Base-by-base conservation (phyloP, 129 eudicot species). In the Flaveria brownii region DNA sequence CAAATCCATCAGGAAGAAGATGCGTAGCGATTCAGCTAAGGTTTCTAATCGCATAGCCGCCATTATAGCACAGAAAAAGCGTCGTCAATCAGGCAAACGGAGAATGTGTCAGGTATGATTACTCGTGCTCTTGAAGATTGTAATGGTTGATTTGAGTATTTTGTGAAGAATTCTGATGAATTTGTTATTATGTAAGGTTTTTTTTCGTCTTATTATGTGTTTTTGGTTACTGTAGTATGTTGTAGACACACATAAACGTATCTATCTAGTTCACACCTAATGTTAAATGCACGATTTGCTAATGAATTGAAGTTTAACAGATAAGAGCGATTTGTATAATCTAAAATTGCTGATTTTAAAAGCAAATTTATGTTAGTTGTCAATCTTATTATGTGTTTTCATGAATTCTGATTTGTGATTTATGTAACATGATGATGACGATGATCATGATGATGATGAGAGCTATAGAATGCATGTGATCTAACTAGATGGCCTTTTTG, bases 11-110 rank as follows among this genome's bases (percentile, higher is more conserved):
- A 47, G 85, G 11, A 87, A 82, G 75, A 93, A 93, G 81, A 22
- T 75, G 55, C 82, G 87, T 2, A 86, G 80, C 39, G 90, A 90
- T 36, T 70, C 97, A 16, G 51, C 82, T 1, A 83, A 83, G 67
- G 97, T 90, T 36, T 90, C 97, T 15, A 66, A 77, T 74, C 98
- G 98, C 70, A 79, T 93, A 11, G 98, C 98, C 70, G 77, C 92
- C 76, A 83, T 93, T 55, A 93, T 93, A 80, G 98, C 98, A 78
- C 86, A 96, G 57, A 93, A 93, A 82, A 93, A 93, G 77, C 96
- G 98, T 56, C 92, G 98, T 17, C 82, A 80, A 47, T 54, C 98
- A 50, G 98, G 98, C 78, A 94, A 94, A 84, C 98, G 98, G 71
- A 85, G 97, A 74, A 72, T 57, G 76, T 94, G 98, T 72, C 93